Evolutionary conservation across 768 basidiomycete genomes (phyloP).

Genomic region (Royoungia palumana): DNA sequence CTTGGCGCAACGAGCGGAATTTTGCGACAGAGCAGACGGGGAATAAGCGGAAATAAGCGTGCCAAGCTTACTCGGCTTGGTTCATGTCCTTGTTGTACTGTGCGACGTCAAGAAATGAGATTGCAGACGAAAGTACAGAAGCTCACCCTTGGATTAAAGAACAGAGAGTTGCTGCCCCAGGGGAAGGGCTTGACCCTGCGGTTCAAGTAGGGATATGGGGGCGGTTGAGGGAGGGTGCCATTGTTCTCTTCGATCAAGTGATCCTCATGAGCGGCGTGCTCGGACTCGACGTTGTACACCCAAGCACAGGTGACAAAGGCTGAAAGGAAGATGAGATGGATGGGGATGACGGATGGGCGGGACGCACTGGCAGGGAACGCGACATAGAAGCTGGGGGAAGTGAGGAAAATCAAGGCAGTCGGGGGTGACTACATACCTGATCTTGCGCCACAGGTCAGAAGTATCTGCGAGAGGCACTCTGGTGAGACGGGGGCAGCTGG

Average conservation of each 20-base stretch:
- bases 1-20: not conserved
- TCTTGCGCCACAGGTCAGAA: conserved; percentile 80
- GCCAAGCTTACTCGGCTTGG: conserved; percentile 23
- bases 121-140: not conserved
- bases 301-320: conserved; percentile 34
- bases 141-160: conserved; percentile 73
- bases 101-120: conserved; percentile 3
- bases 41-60: not conserved
- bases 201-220: conserved; percentile 77
- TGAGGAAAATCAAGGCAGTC: conserved; percentile 3
- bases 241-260: conserved; percentile 71
- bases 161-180: conserved; percentile 81
- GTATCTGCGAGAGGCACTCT: conserved; percentile 47
- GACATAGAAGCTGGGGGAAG: conserved; percentile 56
- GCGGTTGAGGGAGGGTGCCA: conserved; percentile 65
- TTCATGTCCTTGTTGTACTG: conserved; percentile 68
- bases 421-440: conserved; percentile 54
- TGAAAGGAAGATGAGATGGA: conserved; percentile 12
- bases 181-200: conserved; percentile 75
- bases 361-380: conserved; percentile 72
- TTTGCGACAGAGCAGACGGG: not conserved
- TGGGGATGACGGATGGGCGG: not conserved
- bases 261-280: conserved; percentile 69
- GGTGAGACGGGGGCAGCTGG: conserved; percentile 8
- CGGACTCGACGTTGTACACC: conserved; percentile 51